These are phyloP conservation scores for Stagonosporopsis cucurbitacearum DNA, from an alignment of 2,329 filamentous ascomycete genomes.

Conservation along the genomic window DNA sequence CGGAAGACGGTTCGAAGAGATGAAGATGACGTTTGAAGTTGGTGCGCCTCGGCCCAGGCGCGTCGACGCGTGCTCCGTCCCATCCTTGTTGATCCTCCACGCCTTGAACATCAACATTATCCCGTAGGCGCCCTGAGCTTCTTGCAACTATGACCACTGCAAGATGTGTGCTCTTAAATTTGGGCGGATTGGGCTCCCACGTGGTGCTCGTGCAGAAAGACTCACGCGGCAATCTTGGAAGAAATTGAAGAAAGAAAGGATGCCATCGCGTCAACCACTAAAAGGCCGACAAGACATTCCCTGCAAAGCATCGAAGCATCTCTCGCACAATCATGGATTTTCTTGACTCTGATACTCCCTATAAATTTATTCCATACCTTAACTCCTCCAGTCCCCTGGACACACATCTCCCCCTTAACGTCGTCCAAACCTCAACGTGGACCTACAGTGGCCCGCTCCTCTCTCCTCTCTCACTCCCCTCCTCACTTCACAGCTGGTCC, in stretches of 20 bases:
- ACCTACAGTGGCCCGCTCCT: slow-evolving; percentile 37
- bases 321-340: slow-evolving; percentile 13
- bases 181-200: neutral
- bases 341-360: slow-evolving; percentile 12
- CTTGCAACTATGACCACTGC: neutral
- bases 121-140: slow-evolving; percentile 1
- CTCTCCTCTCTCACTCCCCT: slow-evolving; percentile 18
- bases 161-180: neutral
- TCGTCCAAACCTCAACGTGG: slow-evolving; percentile 33
- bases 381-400: slow-evolving; percentile 5
- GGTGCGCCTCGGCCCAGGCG: slow-evolving; percentile 15
- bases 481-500: slow-evolving; percentile 49
- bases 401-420: neutral
- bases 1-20: neutral
- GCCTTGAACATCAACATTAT: slow-evolving; percentile 21
- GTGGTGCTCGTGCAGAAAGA: neutral
- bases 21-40: slow-evolving; percentile 12
- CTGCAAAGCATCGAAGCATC: neutral
- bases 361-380: slow-evolving; percentile 23
- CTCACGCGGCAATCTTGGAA: neutral
- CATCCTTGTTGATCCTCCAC: slow-evolving; percentile 12
- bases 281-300: neutral
- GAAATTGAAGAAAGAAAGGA: neutral
- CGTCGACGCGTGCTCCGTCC: slow-evolving; percentile 7
- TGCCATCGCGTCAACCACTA: neutral